phyloP scores from a whole-genome alignment of 805 yeast genomes.

The Candida montana region DNA sequence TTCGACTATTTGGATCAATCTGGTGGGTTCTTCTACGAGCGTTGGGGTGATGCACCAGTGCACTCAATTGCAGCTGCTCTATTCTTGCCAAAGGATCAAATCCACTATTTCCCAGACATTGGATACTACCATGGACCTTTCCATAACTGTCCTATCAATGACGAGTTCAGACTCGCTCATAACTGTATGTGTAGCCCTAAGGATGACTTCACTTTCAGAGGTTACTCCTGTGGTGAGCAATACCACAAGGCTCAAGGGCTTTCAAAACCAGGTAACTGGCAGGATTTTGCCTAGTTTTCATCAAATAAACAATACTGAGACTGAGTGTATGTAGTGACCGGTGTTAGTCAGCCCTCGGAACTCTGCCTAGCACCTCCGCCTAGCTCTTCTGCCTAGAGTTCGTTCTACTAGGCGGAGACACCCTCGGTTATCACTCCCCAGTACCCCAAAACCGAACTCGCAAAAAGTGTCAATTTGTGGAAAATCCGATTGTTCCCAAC shows the following conservation, averaged over 20 bases:
- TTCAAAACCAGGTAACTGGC: slow-evolving; percentile 68
- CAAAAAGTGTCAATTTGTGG: not conserved
- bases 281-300: slow-evolving; percentile 34
- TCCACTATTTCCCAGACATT: slow-evolving; percentile 70
- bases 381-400: too few species aligned
- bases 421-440: not conserved
- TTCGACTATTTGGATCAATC: slow-evolving; percentile 57
- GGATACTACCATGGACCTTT: slow-evolving; percentile 80
- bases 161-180: slow-evolving; percentile 49
- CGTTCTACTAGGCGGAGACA: too few species aligned
- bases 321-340: too few species aligned
- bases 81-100: slow-evolving; percentile 48
- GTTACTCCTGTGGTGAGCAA: slow-evolving; percentile 68
- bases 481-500: too few species aligned
- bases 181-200: slow-evolving; percentile 73
- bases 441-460: not conserved
- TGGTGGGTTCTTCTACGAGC: slow-evolving; percentile 81
- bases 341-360: too few species aligned
- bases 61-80: slow-evolving; percentile 73
- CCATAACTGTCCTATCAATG: slow-evolving; percentile 72
- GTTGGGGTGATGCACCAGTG: slow-evolving; percentile 94
- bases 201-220: slow-evolving; percentile 73
- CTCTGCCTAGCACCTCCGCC: too few species aligned
- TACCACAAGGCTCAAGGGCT: slow-evolving; percentile 50
- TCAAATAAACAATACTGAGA: too few species aligned